Base-by-base conservation (phyloP, 2,329 filamentous ascomycete species). In the Calonectria ilicicola region DNA sequence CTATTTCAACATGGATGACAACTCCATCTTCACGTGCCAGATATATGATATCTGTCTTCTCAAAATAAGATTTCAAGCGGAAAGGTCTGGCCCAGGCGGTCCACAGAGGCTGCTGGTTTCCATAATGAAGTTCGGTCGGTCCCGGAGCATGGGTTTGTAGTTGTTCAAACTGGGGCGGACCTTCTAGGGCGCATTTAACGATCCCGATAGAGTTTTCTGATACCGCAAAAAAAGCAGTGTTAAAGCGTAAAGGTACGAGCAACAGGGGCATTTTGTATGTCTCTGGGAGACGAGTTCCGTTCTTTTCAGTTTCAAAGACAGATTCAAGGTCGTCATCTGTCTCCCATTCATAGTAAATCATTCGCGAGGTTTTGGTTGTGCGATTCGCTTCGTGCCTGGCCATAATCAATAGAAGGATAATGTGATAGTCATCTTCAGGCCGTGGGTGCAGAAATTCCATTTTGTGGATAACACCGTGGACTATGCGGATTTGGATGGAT, bases 11-110 rank as follows among this genome's bases (percentile, higher is more conserved):
- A 75, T 93, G 94, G 67, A 92, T 90, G 12, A 98, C 89, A 62
- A 92, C 86, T 3, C 97, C 97, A 80, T 98, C 96, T 84, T 98
- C 96, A 67, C 96, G 91, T 14, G 93, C 94, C 19, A 99, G 86
- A 80, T 97, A 98, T 62, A 98, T 91, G 72, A 93, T 91, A 80
- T 98, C 97, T 42, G 92, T 91, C 21, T 86, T 88, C 67, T 89
- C 85, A 65, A 90, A 89, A 76, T 93, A 93, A 15, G 86, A 84
- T 72, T 89, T 89, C 27, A 91, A 89, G 9, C 96, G 92, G 72
- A 91, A 89, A 2, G 95, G 94, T 72, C 94, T 91, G 32, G 95
- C 91, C 96, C 96, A 99, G 27, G 93, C 91, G 4, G 93, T 93
- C 94, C 95, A 98, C 4, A 94, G 83, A 1, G 93, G 93, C 46